Conservation (phyloP, 2,329 filamentous ascomycete genomes). For the Scopulariopsis brevicaulis region DNA sequence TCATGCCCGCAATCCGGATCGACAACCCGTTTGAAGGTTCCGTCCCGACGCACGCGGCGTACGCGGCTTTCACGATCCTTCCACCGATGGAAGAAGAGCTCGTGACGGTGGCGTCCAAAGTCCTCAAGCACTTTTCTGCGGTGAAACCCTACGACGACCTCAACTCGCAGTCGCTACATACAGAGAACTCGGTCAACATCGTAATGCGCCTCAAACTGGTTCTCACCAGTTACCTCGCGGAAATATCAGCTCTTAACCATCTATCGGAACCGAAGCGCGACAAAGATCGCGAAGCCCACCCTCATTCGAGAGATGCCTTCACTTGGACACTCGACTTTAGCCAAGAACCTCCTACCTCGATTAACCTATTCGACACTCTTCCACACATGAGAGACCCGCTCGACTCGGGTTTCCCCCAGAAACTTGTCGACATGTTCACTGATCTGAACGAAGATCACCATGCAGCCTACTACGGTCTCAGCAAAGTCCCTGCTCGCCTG, state of each 20-base stretch:
- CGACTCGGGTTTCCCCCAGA: conserved; percentile 9
- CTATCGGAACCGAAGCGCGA: neutral
- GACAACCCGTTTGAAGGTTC: conserved; percentile 7
- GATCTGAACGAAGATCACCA: conserved; percentile 26
- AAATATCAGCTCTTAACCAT: conserved; percentile 7
- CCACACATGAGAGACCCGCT: conserved; percentile 21
- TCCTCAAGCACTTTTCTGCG: neutral
- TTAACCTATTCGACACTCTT: conserved; percentile 15
- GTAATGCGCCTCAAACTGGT: conserved; percentile 3
- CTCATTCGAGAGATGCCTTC: conserved; percentile 13
- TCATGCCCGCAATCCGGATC: neutral
- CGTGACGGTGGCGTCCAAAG: neutral
- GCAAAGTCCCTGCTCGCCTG: conserved; percentile 26
- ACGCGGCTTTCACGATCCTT: conserved; percentile 5
- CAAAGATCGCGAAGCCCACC: neutral
- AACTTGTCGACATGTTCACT: conserved; percentile 16
- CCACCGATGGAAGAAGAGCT: neutral
- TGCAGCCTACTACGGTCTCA: conserved; percentile 20
- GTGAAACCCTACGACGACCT: neutral
- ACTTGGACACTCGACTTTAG: conserved; percentile 20
- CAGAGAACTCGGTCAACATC: neutral
- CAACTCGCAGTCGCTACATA: neutral
- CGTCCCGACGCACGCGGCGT: neutral
- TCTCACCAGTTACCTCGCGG: conserved; percentile 3
- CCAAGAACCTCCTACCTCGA: conserved; percentile 8